Percentiles rank a stretch among this genome's conserved stretches.
Conservation (phyloP, 2,329 filamentous ascomycete genomes). For the Neoscytalidium dimidiatum region DNA sequence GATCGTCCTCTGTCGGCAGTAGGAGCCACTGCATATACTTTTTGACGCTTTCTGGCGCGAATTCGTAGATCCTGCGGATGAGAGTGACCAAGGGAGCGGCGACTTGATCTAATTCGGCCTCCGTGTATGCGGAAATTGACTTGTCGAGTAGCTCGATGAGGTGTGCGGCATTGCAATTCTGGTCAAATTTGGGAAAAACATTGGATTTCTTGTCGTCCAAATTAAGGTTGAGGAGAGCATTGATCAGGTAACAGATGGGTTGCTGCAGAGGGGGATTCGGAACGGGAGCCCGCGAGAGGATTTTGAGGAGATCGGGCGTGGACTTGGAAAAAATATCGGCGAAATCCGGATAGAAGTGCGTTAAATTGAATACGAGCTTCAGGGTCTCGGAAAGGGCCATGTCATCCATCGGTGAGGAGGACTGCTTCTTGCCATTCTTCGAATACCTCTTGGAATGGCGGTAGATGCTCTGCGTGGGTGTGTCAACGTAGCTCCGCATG, state of each 20-base stretch:
- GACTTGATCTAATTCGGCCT: conserved; percentile 70
- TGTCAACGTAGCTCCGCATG: background rate
- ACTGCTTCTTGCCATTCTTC: conserved; percentile 30
- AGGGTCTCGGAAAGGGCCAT: conserved; percentile 82
- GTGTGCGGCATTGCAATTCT: conserved; percentile 61
- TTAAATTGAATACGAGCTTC: conserved; percentile 88
- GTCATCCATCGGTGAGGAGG: conserved; percentile 64
- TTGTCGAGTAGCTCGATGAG: conserved; percentile 71
- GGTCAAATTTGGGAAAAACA: conserved; percentile 67
- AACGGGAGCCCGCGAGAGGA: conserved; percentile 65
- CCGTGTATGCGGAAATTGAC: conserved; percentile 63
- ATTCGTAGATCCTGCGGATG: conserved; percentile 69
- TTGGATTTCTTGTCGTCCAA: conserved; percentile 56
- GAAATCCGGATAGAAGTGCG: conserved; percentile 69
- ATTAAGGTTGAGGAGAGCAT: conserved; percentile 79
- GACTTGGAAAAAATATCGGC: conserved; percentile 64
- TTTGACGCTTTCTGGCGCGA: conserved; percentile 65
- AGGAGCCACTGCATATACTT: conserved; percentile 65
- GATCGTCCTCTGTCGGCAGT: conserved; percentile 75
- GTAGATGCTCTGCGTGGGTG: conserved; percentile 57
- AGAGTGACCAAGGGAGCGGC: conserved; percentile 74
- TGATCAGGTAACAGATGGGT: conserved; percentile 71
- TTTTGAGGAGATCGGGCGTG: conserved; percentile 68
- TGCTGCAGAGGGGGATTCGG: conserved; percentile 69
- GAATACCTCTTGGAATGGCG: conserved; percentile 61